These are phyloP conservation scores for Eucalyptus paniculata DNA, from an alignment of 345 rosid species.

Conservation along the genomic window DNA sequence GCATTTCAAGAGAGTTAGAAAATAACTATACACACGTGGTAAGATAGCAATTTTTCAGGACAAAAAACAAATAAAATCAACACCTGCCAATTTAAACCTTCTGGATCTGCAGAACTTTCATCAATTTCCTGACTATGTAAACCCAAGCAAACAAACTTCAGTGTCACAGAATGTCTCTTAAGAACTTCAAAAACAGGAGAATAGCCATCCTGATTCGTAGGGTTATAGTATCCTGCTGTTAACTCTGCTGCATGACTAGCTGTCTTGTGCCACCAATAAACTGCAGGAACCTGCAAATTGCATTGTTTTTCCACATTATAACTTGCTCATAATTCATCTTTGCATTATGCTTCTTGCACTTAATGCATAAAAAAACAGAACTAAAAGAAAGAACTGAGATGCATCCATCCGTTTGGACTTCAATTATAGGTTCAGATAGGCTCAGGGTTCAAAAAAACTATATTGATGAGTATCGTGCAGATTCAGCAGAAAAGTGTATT, in stretches of 20 bases:
- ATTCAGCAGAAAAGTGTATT: neutral
- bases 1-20: neutral
- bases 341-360: neutral
- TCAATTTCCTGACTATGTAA: conserved; percentile 36
- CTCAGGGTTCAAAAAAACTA: neutral
- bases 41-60: neutral
- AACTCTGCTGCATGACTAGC: conserved; percentile 89
- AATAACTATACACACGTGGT: neutral
- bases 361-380: neutral
- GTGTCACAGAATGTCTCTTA: conserved; percentile 52
- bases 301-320: neutral
- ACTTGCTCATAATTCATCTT: neutral
- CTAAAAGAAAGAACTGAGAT: neutral
- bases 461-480: neutral
- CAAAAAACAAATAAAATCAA: neutral
- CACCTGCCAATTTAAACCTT: conserved; percentile 91
- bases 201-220: conserved; percentile 86
- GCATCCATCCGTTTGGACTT: neutral
- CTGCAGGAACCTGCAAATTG: conserved; percentile 65
- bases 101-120: conserved; percentile 72
- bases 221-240: conserved; percentile 83
- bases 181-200: conserved; percentile 56
- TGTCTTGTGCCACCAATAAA: conserved; percentile 90
- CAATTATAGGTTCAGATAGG: neutral
- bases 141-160: conserved; percentile 67